A percentile compares a stretch with the other conserved stretches of the same genome.
Evolutionary conservation across 768 basidiomycete genomes (phyloP).

Genomic region (Boletales sp.): DNA sequence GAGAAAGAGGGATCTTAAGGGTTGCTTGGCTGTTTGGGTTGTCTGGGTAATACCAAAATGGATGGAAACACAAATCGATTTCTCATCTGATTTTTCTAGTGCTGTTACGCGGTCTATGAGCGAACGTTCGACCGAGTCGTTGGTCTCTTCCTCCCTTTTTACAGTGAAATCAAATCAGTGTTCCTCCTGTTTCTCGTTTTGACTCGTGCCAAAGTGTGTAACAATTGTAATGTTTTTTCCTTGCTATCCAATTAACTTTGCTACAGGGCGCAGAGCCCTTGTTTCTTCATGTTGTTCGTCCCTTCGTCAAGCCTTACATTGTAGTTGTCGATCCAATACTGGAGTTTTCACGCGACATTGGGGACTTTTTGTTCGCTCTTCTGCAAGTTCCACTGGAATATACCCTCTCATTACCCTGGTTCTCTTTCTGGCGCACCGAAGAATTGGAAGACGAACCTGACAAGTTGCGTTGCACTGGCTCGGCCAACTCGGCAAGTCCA

Average conservation of each 20-base stretch:
- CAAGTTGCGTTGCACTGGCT: conserved; percentile 1
- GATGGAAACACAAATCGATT: conserved; percentile 4
- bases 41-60: conserved; percentile 61
- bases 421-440: conserved; percentile 18
- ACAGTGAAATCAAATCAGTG: conserved; percentile 76
- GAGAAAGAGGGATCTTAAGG: conserved; percentile 84
- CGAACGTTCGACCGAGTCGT: conserved; percentile 59
- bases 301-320: conserved; percentile 72
- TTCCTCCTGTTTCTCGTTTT: conserved; percentile 70
- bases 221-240: conserved; percentile 2
- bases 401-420: conserved; percentile 31
- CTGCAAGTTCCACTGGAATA: conserved; percentile 39
- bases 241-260: conserved; percentile 8
- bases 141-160: conserved; percentile 76
- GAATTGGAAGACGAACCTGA: conserved; percentile 9
- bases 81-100: conserved; percentile 38
- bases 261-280: conserved; percentile 81
- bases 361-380: conserved; percentile 54
- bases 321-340: conserved; percentile 60
- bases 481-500: conserved; percentile 1
- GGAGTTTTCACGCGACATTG: conserved; percentile 56
- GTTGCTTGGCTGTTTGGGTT: conserved; percentile 78
- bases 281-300: conserved; percentile 76
- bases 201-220: conserved; percentile 67
- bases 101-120: conserved; percentile 67